phyloP scores from a whole-genome alignment of 352 stramenopile species.

The Thalassiosira hispida region DNA sequence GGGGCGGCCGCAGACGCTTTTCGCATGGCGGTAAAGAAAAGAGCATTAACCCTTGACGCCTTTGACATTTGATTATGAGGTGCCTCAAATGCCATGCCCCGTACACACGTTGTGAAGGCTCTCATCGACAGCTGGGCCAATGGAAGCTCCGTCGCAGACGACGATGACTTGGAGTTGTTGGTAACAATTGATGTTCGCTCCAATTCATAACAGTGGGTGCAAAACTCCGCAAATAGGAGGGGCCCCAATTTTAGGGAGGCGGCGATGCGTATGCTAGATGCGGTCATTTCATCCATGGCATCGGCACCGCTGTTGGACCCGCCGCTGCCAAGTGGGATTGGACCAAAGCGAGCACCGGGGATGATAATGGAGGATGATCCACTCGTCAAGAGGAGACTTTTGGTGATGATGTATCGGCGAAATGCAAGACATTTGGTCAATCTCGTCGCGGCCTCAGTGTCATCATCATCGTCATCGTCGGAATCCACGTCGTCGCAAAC shows the following conservation, averaged over 20 bases:
- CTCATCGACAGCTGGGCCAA: slow-evolving; percentile 50
- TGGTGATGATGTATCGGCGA: slow-evolving; percentile 45
- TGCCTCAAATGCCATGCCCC: slow-evolving; percentile 37
- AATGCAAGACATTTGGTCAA: slow-evolving; percentile 32
- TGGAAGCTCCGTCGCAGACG: slow-evolving; percentile 17
- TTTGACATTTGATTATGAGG: slow-evolving; percentile 34
- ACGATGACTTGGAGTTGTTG: background rate
- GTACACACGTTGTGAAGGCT: slow-evolving; percentile 44
- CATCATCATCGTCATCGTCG: slow-evolving; percentile 20
- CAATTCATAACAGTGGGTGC: slow-evolving; percentile 44
- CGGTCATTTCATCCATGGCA: slow-evolving; percentile 19
- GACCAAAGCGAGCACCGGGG: slow-evolving; percentile 12
- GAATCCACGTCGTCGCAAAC: slow-evolving; percentile 2
- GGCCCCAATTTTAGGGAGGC: slow-evolving; percentile 38
- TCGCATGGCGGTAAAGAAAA: slow-evolving; percentile 30
- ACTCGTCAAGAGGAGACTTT: slow-evolving; percentile 33
- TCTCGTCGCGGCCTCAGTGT: slow-evolving; percentile 9
- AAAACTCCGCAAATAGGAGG: slow-evolving; percentile 55
- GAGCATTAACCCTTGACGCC: slow-evolving; percentile 27
- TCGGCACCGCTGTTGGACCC: background rate
- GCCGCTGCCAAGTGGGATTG: slow-evolving; percentile 6
- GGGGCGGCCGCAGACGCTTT: slow-evolving; percentile 24
- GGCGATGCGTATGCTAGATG: slow-evolving; percentile 26
- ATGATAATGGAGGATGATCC: slow-evolving; percentile 26
- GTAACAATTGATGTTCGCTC: slow-evolving; percentile 38